Conservation (phyloP, 441 rosid genomes). For the Biscutella laevigata region DNA sequence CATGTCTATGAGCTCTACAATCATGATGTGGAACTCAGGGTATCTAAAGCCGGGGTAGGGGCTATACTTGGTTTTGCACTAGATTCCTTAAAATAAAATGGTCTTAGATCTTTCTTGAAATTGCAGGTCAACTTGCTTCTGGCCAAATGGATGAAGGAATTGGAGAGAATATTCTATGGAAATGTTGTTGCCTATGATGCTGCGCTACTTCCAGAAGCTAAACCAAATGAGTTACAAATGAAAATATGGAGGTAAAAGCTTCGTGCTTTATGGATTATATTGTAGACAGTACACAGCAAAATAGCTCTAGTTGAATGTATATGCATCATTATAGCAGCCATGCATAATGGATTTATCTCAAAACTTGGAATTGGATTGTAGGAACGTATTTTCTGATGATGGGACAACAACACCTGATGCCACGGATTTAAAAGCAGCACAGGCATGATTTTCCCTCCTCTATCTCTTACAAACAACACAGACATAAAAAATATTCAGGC, state of each 20-base stretch:
- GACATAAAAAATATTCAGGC: constrained; percentile 3
- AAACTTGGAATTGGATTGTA: constrained; percentile 29
- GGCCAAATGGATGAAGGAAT: constrained; percentile 87
- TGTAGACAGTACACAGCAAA: neutral
- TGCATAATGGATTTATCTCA: constrained; percentile 12
- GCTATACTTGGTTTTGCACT: constrained; percentile 10
- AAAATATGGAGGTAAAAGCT: constrained; percentile 66
- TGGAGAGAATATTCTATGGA: constrained; percentile 93
- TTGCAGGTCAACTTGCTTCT: constrained; percentile 81
- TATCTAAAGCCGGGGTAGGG: constrained; percentile 87
- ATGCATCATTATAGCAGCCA: neutral
- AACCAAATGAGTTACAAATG: constrained; percentile 54
- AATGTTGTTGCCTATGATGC: constrained; percentile 81
- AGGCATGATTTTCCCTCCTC: constrained; percentile 42
- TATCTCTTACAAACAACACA: constrained; percentile 19
- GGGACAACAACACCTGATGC: constrained; percentile 57
- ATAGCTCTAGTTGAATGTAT: neutral
- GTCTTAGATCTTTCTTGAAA: constrained; percentile 9
- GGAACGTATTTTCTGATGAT: constrained; percentile 88
- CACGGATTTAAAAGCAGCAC: constrained; percentile 49
- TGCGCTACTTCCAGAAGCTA: constrained; percentile 81
- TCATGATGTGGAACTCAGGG: constrained; percentile 84
- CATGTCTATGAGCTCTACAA: constrained; percentile 81
- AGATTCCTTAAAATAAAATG: neutral
- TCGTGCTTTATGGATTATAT: neutral